phyloP scores from a whole-genome alignment of 2,329 filamentous ascomycete species.

The Paraconiothyrium sp. region DNA sequence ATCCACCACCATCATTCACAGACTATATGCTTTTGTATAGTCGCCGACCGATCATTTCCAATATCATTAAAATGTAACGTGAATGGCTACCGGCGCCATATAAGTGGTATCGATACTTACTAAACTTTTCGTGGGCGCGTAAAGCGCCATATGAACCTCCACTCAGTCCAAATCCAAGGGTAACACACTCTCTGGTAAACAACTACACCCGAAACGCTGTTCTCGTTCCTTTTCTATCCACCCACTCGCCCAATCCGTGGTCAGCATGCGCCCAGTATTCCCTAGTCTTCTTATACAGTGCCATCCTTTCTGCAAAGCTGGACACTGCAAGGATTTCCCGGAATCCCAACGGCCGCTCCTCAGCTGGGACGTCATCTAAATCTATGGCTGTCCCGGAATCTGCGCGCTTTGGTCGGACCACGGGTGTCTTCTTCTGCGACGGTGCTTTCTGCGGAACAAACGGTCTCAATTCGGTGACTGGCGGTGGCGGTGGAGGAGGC shows the following conservation, averaged over 20 bases:
- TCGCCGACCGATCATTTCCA: neutral
- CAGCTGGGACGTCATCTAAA: conserved; percentile 27
- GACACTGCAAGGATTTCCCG: conserved; percentile 40
- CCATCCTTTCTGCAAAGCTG: conserved; percentile 41
- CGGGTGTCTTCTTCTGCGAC: conserved; percentile 3
- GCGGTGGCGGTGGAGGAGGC: conserved; percentile 14
- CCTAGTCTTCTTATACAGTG: conserved; percentile 43
- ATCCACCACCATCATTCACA: too few relatives aligned
- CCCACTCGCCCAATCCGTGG: conserved; percentile 45
- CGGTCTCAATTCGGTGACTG: neutral
- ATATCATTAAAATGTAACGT: neutral
- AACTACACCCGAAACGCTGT: neutral
- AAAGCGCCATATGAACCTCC: neutral
- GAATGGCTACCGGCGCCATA: neutral
- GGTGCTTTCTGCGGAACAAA: conserved; percentile 1
- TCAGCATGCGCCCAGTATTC: conserved; percentile 49
- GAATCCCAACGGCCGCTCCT: conserved; percentile 41
- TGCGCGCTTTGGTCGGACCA: conserved; percentile 32
- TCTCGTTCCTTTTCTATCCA: conserved; percentile 22
- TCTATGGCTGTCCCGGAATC: conserved; percentile 47
- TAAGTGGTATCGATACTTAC: neutral
- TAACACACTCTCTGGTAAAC: neutral
- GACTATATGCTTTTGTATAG: neutral
- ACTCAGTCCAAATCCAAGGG: too few relatives aligned
- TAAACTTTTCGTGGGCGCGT: neutral